A percentile compares a stretch with the other conserved stretches of the same genome.
These are phyloP conservation scores for Aspergillus glaucus DNA, from an alignment of 2,329 filamentous ascomycete species.

Conservation along the genomic window DNA sequence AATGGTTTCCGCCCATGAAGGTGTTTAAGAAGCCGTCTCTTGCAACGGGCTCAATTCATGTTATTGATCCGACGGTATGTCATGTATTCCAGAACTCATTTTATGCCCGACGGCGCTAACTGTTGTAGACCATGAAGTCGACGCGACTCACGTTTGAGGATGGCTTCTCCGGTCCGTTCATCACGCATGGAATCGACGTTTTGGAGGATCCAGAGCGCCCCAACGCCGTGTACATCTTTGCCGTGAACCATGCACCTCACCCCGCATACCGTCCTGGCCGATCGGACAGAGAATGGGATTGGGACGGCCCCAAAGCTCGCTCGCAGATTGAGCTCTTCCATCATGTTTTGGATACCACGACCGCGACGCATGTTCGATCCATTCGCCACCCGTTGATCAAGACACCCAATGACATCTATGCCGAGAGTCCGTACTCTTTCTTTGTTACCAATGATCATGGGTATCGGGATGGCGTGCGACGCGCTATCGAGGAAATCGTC, in stretches of 20 bases:
- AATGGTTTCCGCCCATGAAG: conserved; percentile 49
- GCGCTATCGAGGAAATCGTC: conserved; percentile 44
- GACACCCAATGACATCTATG: conserved; percentile 56
- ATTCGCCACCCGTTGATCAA: conserved; percentile 48
- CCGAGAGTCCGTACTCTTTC: conserved; percentile 42
- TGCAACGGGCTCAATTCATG: conserved; percentile 33
- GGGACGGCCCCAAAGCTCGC: conserved; percentile 34
- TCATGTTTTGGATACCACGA: conserved; percentile 42
- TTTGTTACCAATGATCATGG: conserved; percentile 57
- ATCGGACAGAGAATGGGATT: conserved; percentile 5
- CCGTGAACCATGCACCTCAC: conserved; percentile 55
- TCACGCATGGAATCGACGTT: conserved; percentile 57
- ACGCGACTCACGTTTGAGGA: conserved; percentile 44
- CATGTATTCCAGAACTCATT: too few species aligned
- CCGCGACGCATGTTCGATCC: conserved; percentile 46
- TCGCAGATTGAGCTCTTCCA: conserved; percentile 56
- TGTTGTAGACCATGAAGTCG: conserved; percentile 39
- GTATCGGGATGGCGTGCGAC: conserved; percentile 45
- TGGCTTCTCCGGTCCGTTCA: conserved; percentile 46
- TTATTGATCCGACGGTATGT: conserved; percentile 50
- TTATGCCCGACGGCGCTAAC: neutral
- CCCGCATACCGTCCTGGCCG: conserved; percentile 26
- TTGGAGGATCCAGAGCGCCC: conserved; percentile 42
- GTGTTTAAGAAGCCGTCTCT: conserved; percentile 35
- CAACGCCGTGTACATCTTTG: conserved; percentile 53